A percentile compares a stretch with the other conserved stretches of the same genome.
These are phyloP conservation scores for Candida stauntonica DNA, from an alignment of 805 yeast genomes.

Conservation along the genomic window DNA sequence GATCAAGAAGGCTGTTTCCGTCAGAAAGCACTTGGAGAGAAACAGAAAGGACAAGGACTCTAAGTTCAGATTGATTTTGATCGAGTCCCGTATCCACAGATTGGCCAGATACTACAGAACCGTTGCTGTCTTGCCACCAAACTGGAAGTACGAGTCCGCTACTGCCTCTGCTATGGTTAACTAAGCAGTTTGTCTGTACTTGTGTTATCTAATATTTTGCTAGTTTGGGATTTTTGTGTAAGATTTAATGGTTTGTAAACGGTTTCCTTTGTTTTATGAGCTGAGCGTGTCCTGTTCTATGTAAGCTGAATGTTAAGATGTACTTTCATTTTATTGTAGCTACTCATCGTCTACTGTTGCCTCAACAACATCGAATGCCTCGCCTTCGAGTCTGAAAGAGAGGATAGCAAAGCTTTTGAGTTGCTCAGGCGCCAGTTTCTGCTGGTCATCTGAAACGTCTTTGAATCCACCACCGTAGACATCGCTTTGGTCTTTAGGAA, in stretches of 20 bases:
- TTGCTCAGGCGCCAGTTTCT: constrained; percentile 1
- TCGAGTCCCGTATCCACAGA: constrained; percentile 99
- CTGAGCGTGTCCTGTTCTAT: not conserved
- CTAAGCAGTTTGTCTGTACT: constrained; percentile 45
- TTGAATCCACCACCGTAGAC: constrained; percentile 21
- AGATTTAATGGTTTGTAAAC: constrained; percentile 14
- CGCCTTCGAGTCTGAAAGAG: constrained; percentile 22
- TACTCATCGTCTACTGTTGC: constrained; percentile 16
- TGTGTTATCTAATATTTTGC: not conserved
- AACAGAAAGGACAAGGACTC: constrained; percentile 99
- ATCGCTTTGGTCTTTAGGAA: constrained; percentile 18
- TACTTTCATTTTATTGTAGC: constrained; percentile 11
- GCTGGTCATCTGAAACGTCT: constrained; percentile 12
- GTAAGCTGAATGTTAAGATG: not conserved
- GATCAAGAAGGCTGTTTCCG: constrained; percentile 99
- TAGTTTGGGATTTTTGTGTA: not conserved
- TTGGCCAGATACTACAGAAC: constrained; percentile 99
- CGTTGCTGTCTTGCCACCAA: constrained; percentile 98
- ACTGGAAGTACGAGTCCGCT: constrained; percentile 99
- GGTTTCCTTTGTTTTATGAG: not conserved
- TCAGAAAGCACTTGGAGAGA: constrained; percentile 99
- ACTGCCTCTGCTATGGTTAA: constrained; percentile 99
- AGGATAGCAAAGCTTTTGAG: constrained; percentile 16
- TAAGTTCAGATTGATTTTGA: constrained; percentile 99
- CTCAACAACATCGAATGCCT: constrained; percentile 15